Base-by-base conservation (phyloP, 2,329 filamentous ascomycete genomes). In the Fusarium papillatum region DNA sequence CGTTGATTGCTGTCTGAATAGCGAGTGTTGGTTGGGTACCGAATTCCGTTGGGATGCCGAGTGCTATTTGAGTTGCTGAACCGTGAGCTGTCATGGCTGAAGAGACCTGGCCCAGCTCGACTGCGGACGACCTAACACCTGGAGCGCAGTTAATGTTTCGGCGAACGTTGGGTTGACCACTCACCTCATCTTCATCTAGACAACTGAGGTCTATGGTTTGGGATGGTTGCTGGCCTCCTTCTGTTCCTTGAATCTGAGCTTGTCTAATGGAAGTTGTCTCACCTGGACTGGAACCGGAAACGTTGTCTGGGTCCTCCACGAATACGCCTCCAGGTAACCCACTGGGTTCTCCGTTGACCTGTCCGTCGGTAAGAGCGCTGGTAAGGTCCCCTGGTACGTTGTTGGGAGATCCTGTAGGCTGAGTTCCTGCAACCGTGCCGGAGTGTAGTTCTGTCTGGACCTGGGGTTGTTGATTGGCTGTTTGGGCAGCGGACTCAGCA, bases 81-180 rank as follows among this genome's bases (percentile, higher is more conserved):
- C 43, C 7, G 8, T 66, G 31, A 31, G 70, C 17, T 34, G 41
- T 29, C 17, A 41, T 29, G 34, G 50, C 13, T 17, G 55, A 59
- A 22, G 41, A 17, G 22, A 57, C 60, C 34, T 50, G 39, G 34
- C 34, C 13, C 31, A 46, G 16, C 17, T 68, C 66, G 43, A 8
- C 64, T 22, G 50, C 41, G 38, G 61, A 64, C 38, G 59, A 64
- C n/a, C 75, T 78, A 11, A 74, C 64, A 63, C 70, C 71, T 74
- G 78, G 69, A 50, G 70, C 72, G 79, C 79, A 81, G 73, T 81
- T 76, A 79, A 75, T 61, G 50, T 77, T 80, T 71, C 77, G 71
- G 29, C 69, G 74, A 39, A 74, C 72, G 16, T 78, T 60, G 29
- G 78, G 61, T 31, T 75, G 71, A 29, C 66, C 76, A 79, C 80